These are phyloP conservation scores for Fusarium sp. DNA, from an alignment of 2,329 filamentous ascomycete genomes.

Conservation along the genomic window DNA sequence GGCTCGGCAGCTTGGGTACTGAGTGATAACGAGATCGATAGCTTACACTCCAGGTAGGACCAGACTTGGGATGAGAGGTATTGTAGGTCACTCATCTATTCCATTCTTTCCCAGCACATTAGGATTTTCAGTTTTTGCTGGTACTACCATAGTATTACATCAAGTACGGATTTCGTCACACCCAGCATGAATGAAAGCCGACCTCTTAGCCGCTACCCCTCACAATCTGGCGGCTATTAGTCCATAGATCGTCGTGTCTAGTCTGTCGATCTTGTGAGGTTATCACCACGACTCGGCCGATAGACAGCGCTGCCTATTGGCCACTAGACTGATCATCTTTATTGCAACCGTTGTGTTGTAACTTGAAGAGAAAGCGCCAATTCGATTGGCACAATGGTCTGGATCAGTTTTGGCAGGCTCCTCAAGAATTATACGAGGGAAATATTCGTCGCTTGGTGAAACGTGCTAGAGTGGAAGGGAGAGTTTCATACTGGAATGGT, in stretches of 20 bases:
- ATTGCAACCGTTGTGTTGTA: neutral
- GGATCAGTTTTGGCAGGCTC: neutral
- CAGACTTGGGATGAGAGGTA: neutral
- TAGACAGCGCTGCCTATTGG: conserved; percentile 1
- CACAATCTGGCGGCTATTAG: neutral
- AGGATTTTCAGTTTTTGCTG: neutral
- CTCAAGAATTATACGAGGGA: neutral
- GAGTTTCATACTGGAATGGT: conserved; percentile 10
- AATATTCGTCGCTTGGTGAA: conserved; percentile 18
- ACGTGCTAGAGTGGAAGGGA: conserved; percentile 25
- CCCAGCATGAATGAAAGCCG: neutral
- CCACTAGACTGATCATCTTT: neutral
- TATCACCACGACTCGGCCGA: conserved; percentile 30
- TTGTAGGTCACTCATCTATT: neutral
- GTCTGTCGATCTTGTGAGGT: conserved; percentile 24
- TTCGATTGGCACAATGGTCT: neutral
- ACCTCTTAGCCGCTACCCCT: conserved; percentile 6
- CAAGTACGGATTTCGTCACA: neutral
- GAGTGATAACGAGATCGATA: neutral
- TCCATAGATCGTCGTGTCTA: conserved; percentile 11
- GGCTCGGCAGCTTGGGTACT: neutral
- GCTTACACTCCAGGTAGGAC: too few relatives aligned
- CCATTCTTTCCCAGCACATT: neutral
- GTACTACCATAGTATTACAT: neutral
- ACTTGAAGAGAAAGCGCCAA: neutral